Conservation (phyloP, 306 rosid genomes). For the Nissolia schottii region DNA sequence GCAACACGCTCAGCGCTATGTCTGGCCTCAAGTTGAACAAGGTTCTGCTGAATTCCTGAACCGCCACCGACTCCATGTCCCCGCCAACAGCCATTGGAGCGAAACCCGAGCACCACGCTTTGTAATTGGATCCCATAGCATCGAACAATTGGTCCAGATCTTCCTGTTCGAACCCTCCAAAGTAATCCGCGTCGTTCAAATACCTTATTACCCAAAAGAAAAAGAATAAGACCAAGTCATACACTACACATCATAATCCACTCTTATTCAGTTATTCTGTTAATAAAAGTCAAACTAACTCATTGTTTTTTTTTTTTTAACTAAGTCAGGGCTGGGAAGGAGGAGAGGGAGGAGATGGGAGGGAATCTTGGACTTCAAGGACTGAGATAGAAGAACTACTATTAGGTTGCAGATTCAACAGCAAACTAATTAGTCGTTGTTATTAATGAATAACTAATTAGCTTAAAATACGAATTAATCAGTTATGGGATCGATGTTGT, state of each 20-base stretch:
- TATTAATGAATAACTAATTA: neutral
- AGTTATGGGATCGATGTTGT: neutral
- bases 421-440: no score
- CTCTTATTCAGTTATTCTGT: neutral
- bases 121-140: slow-evolving; percentile 58
- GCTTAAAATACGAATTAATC: no score
- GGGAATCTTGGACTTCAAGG: no score
- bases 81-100: slow-evolving; percentile 81
- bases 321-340: no score
- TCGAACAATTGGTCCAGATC: slow-evolving; percentile 61
- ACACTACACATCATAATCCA: neutral
- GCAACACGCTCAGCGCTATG: slow-evolving; percentile 36
- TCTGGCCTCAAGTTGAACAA: slow-evolving; percentile 48
- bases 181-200: slow-evolving; percentile 60
- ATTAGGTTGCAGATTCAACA: no score
- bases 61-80: slow-evolving; percentile 72
- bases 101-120: slow-evolving; percentile 80
- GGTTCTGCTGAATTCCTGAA: slow-evolving; percentile 77
- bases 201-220: slow-evolving; percentile 25
- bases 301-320: no score
- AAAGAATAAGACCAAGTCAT: neutral
- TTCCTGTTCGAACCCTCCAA: slow-evolving; percentile 73
- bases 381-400: no score
- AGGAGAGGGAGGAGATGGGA: no score
- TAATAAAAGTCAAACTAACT: slow-evolving; percentile 5